phyloP scores from a whole-genome alignment of 2,329 filamentous ascomycete species.

The Microsporum audouinii region DNA sequence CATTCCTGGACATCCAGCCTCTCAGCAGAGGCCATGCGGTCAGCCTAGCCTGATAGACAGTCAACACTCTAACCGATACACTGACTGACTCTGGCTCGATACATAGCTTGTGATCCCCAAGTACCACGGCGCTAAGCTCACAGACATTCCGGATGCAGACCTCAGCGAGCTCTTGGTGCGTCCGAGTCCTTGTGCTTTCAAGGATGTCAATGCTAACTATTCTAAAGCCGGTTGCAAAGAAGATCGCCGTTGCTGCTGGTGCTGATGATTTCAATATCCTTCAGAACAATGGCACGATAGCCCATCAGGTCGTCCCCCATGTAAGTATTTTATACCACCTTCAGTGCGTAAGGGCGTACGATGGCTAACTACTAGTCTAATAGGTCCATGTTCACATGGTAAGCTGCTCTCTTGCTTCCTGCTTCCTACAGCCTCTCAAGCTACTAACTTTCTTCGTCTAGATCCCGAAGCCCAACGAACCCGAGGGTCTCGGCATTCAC shows the following conservation, averaged over 20 bases:
- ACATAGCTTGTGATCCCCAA: constrained; percentile 91
- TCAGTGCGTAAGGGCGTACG: constrained; percentile 4
- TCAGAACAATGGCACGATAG: constrained; percentile 87
- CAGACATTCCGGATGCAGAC: constrained; percentile 83
- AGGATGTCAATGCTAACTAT: background rate
- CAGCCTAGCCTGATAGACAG: constrained; percentile 24
- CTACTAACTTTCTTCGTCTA: constrained; percentile 23
- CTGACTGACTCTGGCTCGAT: background rate
- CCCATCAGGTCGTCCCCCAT: constrained; percentile 87
- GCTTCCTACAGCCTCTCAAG: background rate
- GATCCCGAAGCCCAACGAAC: constrained; percentile 86
- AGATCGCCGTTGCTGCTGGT: constrained; percentile 65
- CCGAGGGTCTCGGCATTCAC: constrained; percentile 63
- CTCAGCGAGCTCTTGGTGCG: constrained; percentile 68
- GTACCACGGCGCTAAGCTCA: constrained; percentile 79
- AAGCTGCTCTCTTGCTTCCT: constrained; percentile 21
- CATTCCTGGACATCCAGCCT: constrained; percentile 93
- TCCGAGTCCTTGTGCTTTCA: constrained; percentile 1
- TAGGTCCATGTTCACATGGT: constrained; percentile 92
- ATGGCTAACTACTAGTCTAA: background rate
- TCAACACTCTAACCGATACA: background rate
- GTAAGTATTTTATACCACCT: constrained; percentile 41
- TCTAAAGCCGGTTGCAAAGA: constrained; percentile 65
- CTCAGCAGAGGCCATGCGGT: constrained; percentile 82
- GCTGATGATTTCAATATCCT: constrained; percentile 80